These are phyloP conservation scores for Akanthomyces uredinophilus DNA, from an alignment of 2,329 filamentous ascomycete species.

Conservation along the genomic window DNA sequence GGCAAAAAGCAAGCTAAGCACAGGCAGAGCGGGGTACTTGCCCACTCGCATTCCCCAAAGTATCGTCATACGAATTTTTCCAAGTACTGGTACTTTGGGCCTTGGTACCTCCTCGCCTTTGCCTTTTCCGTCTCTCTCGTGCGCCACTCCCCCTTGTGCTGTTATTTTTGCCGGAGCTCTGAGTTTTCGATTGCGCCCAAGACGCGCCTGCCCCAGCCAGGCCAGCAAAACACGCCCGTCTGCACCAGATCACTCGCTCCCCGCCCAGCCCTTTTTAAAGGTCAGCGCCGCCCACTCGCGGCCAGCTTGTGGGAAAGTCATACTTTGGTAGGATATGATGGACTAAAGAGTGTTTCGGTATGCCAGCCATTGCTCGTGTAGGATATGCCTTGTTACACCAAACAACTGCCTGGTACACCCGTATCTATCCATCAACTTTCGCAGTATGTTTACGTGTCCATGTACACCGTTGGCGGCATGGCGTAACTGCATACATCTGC, in stretches of 20 bases:
- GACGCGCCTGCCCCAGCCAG: conserved; percentile 1
- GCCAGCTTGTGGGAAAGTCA: background rate
- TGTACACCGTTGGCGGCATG: background rate
- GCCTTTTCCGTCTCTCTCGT: conserved; percentile 7
- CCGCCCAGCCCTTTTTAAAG: conserved; percentile 6
- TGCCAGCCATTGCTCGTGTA: background rate
- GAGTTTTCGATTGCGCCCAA: background rate
- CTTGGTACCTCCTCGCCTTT: conserved; percentile 22
- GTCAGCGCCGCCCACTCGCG: conserved; percentile 1
- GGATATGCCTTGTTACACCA: background rate
- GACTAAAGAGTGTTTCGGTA: background rate
- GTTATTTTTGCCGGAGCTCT: background rate
- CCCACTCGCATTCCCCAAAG: conserved; percentile 29
- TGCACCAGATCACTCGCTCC: conserved; percentile 10
- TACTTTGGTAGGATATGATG: conserved; percentile 1
- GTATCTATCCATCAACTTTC: background rate
- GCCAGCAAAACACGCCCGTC: background rate
- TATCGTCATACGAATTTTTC: conserved; percentile 32
- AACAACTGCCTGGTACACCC: background rate
- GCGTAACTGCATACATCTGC: background rate
- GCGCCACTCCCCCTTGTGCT: background rate
- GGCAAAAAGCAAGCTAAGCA: conserved; percentile 15
- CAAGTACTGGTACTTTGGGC: conserved; percentile 27
- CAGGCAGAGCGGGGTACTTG: conserved; percentile 28
- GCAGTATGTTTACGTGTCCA: background rate